Conservation (phyloP, 371 early-diverging fungal genomes). For the Lichtheimia corymbifera region DNA sequence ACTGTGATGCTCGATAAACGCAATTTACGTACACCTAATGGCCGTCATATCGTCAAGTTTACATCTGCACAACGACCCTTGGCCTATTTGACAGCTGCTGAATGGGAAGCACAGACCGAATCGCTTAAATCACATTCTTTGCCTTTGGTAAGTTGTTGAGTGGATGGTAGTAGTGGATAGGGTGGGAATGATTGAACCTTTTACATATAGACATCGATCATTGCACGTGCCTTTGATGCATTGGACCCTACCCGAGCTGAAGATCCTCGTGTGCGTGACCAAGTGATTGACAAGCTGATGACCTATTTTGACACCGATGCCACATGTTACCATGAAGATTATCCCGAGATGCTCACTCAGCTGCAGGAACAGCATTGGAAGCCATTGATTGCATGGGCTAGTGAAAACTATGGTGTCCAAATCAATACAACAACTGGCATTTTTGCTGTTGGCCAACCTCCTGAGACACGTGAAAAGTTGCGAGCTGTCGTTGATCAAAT, state of each 20-base stretch:
- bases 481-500: conserved; percentile 55
- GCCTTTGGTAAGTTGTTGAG: conserved; percentile 71
- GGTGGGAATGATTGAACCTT: too few relatives aligned
- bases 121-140: conserved; percentile 82
- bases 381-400: conserved; percentile 83
- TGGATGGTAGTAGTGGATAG: too few relatives aligned
- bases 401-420: conserved; percentile 63
- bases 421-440: conserved; percentile 78
- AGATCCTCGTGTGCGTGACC: conserved; percentile 47
- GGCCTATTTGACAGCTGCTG: conserved; percentile 85
- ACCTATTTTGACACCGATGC: conserved; percentile 89
- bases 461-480: conserved; percentile 60
- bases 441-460: conserved; percentile 65
- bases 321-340: conserved; percentile 81
- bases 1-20: conserved; percentile 79
- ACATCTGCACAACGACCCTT: conserved; percentile 58
- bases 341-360: conserved; percentile 73
- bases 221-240: conserved; percentile 81
- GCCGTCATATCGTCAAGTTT: conserved; percentile 66
- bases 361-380: conserved; percentile 83
- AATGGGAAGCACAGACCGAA: conserved; percentile 90
- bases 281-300: conserved; percentile 76
- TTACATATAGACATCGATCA: conserved; percentile 92
- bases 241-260: conserved; percentile 46
- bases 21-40: conserved; percentile 79